Evolutionary conservation across 2,329 filamentous ascomycete genomes (phyloP), one percentile per base, ranked within the genome.

Genomic region (Acephala macrosclerotiorum): DNA sequence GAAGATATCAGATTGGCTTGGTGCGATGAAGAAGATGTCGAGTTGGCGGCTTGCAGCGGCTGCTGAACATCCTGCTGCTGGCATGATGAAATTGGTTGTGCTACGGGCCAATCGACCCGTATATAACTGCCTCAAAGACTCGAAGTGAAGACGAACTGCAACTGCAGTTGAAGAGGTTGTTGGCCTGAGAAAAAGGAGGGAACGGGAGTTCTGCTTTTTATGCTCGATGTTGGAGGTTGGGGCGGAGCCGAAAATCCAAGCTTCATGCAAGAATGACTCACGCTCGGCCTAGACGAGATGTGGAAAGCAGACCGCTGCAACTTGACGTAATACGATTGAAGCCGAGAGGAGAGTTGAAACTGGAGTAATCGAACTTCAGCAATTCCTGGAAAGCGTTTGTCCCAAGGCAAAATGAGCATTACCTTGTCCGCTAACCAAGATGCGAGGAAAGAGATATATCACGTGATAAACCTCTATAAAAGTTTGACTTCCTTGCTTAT

Each of bases 91-190:
- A 57, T 57, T 33, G 29, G 29, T 22, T 57, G 35, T 36, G n/a
- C 9, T 57, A 57, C 55, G 55, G 55, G 55, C 55, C 55, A 12
- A 22, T 14, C n/a, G 55, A 57, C 55, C 55, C 55, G 55, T 57
- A 53, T 53, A n/a, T 53, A 12, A 14, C 1, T 53, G 16, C 12
- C 45, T 20, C 7, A n/a, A 49, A 49, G 45, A 49, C n/a, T 9
- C 6, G n/a, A 20, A 49, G 45, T 7, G 45, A 47, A 22, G 18
- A 49, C 33, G 49, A 53, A 22, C 45, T 53, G 49, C 49, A 33
- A 53, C 9, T 53, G 49, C 22, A 53, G 49, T 22, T 49, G 49
- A 29, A 53, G 45, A 22, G 20, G n/a, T 20, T 49, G 47, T 51
- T 29, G 22, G 49, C 49, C 49, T 53, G 49, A 53, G 49, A 53